Conservation (phyloP, 2,329 filamentous ascomycete species). For the Hortaea sp. region DNA sequence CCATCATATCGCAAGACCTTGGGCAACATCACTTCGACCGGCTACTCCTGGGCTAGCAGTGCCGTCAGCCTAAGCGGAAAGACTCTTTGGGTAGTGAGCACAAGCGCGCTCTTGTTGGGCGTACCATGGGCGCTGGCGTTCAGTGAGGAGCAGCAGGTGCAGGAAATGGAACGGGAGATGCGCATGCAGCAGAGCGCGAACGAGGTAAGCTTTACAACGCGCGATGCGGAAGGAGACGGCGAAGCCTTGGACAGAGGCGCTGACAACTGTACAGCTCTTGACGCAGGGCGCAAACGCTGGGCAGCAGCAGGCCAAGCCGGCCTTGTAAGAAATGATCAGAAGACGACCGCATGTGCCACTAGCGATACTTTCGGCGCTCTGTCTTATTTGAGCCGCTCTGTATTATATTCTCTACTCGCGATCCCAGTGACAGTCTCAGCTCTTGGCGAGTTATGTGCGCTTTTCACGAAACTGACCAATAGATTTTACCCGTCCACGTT, state of each 20-base stretch:
- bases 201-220: conserved; percentile 44
- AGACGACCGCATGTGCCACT: background rate
- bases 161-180: conserved; percentile 97
- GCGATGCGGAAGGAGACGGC: background rate
- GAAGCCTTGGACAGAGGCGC: background rate
- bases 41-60: conserved; percentile 48
- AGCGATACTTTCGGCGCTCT: background rate
- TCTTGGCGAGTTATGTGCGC: background rate
- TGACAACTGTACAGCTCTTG: conserved; percentile 14
- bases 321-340: conserved; percentile 8
- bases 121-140: conserved; percentile 90
- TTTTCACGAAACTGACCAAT: background rate
- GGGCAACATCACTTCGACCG: conserved; percentile 35
- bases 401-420: background rate
- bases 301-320: conserved; percentile 14
- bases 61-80: conserved; percentile 67
- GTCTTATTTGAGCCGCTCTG: background rate
- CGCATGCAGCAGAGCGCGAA: conserved; percentile 86
- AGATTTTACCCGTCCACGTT: background rate
- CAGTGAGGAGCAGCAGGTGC: conserved; percentile 89
- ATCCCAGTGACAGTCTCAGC: background rate
- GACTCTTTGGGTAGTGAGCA: conserved; percentile 82
- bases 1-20: conserved; percentile 35
- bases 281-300: conserved; percentile 11
- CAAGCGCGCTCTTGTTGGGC: conserved; percentile 77